These are phyloP conservation scores for Phytophthora chlamydospora DNA, from an alignment of 352 stramenopile species.

Conservation along the genomic window DNA sequence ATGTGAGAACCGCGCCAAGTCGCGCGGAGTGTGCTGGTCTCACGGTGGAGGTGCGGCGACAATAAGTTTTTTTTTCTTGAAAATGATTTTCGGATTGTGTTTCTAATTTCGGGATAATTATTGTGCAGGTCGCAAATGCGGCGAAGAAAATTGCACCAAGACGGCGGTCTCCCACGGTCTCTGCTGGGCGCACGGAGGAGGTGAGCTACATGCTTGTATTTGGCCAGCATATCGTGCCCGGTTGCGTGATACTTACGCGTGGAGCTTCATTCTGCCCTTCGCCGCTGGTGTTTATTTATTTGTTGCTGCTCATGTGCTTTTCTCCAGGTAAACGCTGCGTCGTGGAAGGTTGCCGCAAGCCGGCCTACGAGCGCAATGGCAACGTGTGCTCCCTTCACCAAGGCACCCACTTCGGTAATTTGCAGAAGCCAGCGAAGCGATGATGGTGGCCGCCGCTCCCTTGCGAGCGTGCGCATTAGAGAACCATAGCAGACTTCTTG, in stretches of 20 bases:
- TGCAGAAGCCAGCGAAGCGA: constrained; percentile 24
- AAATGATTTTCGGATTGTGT: no score
- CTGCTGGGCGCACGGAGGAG: constrained; percentile 84
- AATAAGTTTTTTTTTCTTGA: no score
- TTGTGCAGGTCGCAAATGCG: constrained; percentile 61
- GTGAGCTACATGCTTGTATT: constrained; percentile 37
- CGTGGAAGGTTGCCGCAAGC: constrained; percentile 69
- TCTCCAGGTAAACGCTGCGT: constrained; percentile 69
- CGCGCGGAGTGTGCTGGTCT: constrained; percentile 79
- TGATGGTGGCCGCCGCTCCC: constrained; percentile 31
- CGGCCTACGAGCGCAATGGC: constrained; percentile 80
- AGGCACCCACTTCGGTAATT: constrained; percentile 17
- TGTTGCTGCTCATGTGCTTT: constrained; percentile 15
- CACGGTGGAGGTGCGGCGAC: constrained; percentile 61
- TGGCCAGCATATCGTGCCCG: neutral
- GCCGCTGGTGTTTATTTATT: constrained; percentile 15
- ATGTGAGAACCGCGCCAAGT: constrained; percentile 79
- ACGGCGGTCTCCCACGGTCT: constrained; percentile 80
- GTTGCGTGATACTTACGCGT: constrained; percentile 9
- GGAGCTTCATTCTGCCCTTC: constrained; percentile 14
- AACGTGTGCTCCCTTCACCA: constrained; percentile 68
- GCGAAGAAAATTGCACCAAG: constrained; percentile 63
- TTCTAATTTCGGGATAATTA: neutral
- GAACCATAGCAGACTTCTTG: constrained; percentile 22
- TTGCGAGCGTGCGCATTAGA: constrained; percentile 24